A percentile compares a stretch with the other conserved stretches of the same genome.
Conservation (phyloP, 495 filamentous ascomycete genomes). For the Amniculicola lignicola region DNA sequence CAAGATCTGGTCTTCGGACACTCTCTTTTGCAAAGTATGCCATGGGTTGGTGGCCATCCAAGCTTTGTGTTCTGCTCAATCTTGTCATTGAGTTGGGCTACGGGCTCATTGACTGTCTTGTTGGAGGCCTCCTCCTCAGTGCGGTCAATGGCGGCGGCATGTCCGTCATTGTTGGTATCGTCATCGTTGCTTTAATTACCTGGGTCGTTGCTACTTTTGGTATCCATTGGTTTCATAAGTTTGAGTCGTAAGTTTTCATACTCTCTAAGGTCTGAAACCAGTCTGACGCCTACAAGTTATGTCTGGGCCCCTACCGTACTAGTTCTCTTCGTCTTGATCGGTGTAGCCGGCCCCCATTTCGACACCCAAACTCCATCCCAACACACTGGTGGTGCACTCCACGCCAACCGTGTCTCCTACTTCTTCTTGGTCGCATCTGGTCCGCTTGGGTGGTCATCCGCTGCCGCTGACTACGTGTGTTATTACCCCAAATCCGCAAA, state of each 20-base stretch:
- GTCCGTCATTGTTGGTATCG: constrained; percentile 31
- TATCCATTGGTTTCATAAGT: constrained; percentile 31
- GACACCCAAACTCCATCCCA: constrained; percentile 17
- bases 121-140: constrained; percentile 56
- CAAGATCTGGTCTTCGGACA: constrained; percentile 24
- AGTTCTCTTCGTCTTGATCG: constrained; percentile 33
- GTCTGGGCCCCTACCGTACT: constrained; percentile 31
- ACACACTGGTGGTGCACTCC: constrained; percentile 21
- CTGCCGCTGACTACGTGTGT: constrained; percentile 31
- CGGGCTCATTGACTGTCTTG: constrained; percentile 27
- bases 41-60: constrained; percentile 35
- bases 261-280: not conserved
- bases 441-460: constrained; percentile 27
- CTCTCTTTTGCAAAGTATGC: constrained; percentile 30
- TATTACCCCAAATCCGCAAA: constrained; percentile 32
- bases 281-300: not conserved
- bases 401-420: constrained; percentile 33
- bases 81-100: constrained; percentile 33
- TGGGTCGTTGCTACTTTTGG: constrained; percentile 34
- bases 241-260: constrained; percentile 22
- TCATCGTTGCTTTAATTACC: constrained; percentile 31
- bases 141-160: constrained; percentile 39
- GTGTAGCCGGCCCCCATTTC: constrained; percentile 33
- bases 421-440: constrained; percentile 29
- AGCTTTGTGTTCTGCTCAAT: constrained; percentile 32